These are phyloP conservation scores for Solanum chiquidenum DNA, from an alignment of 257 asterid genomes.

Conservation along the genomic window DNA sequence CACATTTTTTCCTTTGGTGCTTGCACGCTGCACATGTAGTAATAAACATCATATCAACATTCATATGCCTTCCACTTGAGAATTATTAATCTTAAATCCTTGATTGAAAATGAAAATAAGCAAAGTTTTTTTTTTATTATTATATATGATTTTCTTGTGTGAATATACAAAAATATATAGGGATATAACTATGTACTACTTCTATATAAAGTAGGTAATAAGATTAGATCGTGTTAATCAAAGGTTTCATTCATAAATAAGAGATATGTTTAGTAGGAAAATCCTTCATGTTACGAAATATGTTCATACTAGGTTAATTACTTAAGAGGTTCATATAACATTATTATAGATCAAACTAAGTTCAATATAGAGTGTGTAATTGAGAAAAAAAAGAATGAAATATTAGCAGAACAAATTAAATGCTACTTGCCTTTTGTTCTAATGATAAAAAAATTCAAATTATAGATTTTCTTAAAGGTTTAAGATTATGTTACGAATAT, in stretches of 20 bases:
- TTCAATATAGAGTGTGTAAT: not conserved
- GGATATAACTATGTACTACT: not conserved
- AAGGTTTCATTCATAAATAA: not conserved
- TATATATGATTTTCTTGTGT: no score
- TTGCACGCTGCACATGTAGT: conserved; percentile 1
- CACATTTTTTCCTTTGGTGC: not conserved
- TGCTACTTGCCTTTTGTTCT: not conserved
- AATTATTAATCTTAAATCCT: not conserved
- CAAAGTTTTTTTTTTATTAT: no score
- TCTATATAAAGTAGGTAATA: not conserved
- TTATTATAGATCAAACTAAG: not conserved
- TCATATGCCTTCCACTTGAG: not conserved
- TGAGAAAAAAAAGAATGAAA: not conserved
- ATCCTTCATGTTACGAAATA: not conserved
- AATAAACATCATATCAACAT: not conserved
- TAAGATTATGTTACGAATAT: not conserved
- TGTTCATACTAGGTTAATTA: not conserved
- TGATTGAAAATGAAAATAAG: not conserved
- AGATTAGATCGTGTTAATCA: not conserved
- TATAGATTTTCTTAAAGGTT: not conserved
- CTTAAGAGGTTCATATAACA: not conserved
- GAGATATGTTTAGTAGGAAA: not conserved
- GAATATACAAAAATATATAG: not conserved
- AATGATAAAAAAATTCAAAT: not conserved
- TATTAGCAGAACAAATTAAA: not conserved